phyloP scores from a whole-genome alignment of 2,329 filamentous ascomycete species.

The Fusarium acutatum region DNA sequence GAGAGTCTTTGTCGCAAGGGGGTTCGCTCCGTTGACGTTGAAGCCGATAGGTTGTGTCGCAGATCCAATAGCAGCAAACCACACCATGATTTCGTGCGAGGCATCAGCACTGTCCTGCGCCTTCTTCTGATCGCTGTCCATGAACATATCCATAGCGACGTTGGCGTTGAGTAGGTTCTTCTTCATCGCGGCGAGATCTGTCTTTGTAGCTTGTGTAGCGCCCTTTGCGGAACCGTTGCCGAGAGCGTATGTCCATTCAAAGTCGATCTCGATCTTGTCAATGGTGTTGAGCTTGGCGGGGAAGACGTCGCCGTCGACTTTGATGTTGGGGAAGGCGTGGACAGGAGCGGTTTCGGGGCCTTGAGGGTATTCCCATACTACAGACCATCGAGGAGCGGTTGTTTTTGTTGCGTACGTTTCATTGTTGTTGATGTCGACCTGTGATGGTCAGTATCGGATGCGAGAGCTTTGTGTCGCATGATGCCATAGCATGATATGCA shows the following conservation, averaged over 20 bases:
- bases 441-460: background rate
- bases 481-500: background rate
- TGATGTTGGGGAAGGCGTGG: slow-evolving; percentile 64
- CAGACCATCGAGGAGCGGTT: slow-evolving; percentile 58
- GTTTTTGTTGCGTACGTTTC: slow-evolving; percentile 57
- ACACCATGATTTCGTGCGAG: slow-evolving; percentile 65
- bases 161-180: slow-evolving; percentile 58
- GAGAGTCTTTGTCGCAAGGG: slow-evolving; percentile 47
- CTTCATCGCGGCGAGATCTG: slow-evolving; percentile 47
- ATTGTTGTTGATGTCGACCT: slow-evolving; percentile 61
- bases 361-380: slow-evolving; percentile 62
- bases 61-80: slow-evolving; percentile 59
- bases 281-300: slow-evolving; percentile 53
- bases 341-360: slow-evolving; percentile 55
- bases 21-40: slow-evolving; percentile 35
- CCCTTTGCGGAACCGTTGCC: slow-evolving; percentile 54
- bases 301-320: slow-evolving; percentile 54
- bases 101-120: slow-evolving; percentile 54
- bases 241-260: slow-evolving; percentile 60
- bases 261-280: slow-evolving; percentile 52
- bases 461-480: background rate
- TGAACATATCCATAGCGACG: slow-evolving; percentile 67
- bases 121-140: slow-evolving; percentile 54
- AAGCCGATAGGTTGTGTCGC: slow-evolving; percentile 59
- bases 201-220: slow-evolving; percentile 48